Conservation (phyloP, 306 rosid genomes). For the Gastrolobium bilobum region DNA sequence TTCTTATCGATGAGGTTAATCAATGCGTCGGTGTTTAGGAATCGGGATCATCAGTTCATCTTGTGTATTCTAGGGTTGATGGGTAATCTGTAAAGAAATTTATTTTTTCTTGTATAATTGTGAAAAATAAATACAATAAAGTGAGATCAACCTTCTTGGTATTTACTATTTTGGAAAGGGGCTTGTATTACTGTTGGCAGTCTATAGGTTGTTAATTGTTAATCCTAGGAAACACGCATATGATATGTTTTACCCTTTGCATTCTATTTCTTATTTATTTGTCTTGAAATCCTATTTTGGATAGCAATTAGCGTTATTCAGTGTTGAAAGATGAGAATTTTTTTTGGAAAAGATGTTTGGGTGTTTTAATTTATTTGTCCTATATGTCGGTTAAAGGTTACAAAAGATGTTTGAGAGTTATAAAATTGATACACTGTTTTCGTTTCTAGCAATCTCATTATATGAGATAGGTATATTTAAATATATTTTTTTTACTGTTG, state of each 20-base stretch:
- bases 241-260: not conserved
- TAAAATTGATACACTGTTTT: too few relatives aligned
- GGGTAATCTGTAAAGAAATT: not conserved
- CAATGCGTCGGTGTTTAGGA: not conserved
- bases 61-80: not conserved
- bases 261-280: slow-evolving; percentile 7
- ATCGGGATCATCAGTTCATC: slow-evolving; percentile 14
- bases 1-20: not conserved
- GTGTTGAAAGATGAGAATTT: slow-evolving; percentile 3
- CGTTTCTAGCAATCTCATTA: too few relatives aligned
- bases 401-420: too few relatives aligned
- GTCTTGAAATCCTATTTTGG: slow-evolving; percentile 9
- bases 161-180: not conserved
- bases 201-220: not conserved
- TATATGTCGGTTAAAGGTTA: too few relatives aligned
- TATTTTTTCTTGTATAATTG: not conserved
- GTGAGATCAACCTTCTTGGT: not conserved
- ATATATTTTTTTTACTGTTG: too few relatives aligned
- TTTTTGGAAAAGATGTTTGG: too few relatives aligned
- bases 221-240: not conserved
- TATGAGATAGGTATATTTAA: too few relatives aligned
- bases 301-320: not conserved
- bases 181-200: not conserved
- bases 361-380: too few relatives aligned
- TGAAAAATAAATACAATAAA: not conserved